Conservation (phyloP, 2,329 filamentous ascomycete genomes). For the Neofusicoccum parvum region DNA sequence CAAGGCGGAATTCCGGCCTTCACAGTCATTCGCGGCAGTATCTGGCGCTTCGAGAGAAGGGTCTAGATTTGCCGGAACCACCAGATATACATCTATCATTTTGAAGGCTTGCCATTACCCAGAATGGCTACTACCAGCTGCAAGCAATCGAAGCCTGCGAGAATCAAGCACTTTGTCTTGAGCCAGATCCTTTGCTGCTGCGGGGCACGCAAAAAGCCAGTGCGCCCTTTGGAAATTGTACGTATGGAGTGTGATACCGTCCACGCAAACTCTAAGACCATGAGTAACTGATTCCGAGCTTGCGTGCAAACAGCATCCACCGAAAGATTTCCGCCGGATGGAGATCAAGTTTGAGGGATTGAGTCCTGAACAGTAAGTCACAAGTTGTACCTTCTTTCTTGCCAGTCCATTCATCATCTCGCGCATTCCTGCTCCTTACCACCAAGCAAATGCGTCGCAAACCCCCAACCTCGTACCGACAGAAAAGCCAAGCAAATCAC, state of each 20-base stretch:
- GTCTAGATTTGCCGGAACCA: not conserved
- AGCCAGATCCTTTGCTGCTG: constrained; percentile 32
- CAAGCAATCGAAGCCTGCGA: constrained; percentile 2
- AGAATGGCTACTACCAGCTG: not conserved
- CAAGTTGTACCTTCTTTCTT: not conserved
- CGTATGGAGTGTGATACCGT: not conserved
- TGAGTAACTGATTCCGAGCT: not conserved
- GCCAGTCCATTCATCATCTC: not conserved
- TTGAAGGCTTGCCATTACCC: not conserved
- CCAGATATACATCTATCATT: constrained; percentile 2
- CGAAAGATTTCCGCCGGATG: constrained; percentile 27
- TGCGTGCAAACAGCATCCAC: constrained; percentile 1
- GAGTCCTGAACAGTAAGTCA: constrained; percentile 32
- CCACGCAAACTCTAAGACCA: constrained; percentile 22
- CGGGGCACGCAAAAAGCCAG: constrained; percentile 17
- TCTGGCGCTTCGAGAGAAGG: not conserved
- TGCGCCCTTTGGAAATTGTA: constrained; percentile 29
- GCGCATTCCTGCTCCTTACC: not conserved
- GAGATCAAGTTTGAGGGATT: constrained; percentile 33
- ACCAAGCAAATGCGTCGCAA: too few species aligned
- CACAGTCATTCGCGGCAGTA: not conserved
- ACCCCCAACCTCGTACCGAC: not conserved
- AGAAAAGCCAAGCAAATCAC: not conserved
- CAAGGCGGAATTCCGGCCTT: constrained; percentile 8
- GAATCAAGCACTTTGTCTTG: constrained; percentile 16